Conservation (phyloP, 176 grass and related monocot species). For the Guadua angustifolia region DNA sequence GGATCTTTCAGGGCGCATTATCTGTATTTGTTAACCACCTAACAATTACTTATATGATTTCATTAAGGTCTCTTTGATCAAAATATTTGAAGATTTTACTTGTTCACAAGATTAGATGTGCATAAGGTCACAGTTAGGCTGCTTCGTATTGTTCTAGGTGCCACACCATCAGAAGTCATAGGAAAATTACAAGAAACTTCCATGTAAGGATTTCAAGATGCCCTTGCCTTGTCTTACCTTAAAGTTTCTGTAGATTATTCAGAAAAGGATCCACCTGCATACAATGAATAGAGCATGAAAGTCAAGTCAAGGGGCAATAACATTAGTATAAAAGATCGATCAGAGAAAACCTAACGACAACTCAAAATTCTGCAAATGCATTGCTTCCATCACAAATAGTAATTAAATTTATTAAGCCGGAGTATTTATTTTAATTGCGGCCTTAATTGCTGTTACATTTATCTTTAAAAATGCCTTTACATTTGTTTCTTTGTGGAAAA, state of each 20-base stretch:
- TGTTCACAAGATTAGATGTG: background rate
- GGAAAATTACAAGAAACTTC: background rate
- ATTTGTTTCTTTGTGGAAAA: conserved; percentile 7
- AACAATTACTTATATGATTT: background rate
- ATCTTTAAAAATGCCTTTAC: background rate
- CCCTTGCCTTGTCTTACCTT: conserved; percentile 23
- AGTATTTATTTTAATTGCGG: background rate
- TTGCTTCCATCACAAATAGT: conserved; percentile 38
- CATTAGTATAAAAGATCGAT: conserved; percentile 6
- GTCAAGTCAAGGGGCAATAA: conserved; percentile 14
- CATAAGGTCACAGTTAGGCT: background rate
- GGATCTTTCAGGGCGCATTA: background rate
- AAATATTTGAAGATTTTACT: background rate
- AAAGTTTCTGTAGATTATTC: conserved; percentile 26
- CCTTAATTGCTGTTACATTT: background rate
- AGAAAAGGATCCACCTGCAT: conserved; percentile 26
- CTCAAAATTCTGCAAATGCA: conserved; percentile 23
- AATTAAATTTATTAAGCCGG: background rate
- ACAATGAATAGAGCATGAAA: conserved; percentile 37
- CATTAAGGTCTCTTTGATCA: background rate
- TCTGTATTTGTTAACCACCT: background rate
- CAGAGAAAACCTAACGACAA: conserved; percentile 8
- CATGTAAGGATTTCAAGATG: conserved; percentile 18
- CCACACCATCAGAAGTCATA: conserved; percentile 20
- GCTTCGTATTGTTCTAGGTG: background rate